Percentiles rank a stretch among this genome's conserved stretches.
Conservation (phyloP, 2,329 filamentous ascomycete species). For the Parastagonospora avenae region DNA sequence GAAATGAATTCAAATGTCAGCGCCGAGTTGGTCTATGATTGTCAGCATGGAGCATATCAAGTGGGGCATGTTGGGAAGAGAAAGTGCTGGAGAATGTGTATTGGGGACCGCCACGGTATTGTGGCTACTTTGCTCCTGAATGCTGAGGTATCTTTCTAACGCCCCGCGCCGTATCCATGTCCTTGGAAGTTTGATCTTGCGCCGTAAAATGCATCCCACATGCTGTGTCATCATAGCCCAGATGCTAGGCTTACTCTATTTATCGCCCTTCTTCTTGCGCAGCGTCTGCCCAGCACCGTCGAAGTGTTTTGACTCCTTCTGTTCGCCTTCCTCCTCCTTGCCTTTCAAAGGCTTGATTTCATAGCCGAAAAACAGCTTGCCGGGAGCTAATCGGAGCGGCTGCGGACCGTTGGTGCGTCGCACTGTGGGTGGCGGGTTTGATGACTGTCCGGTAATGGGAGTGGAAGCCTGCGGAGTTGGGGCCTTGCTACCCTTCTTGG, state of each 20-base stretch:
- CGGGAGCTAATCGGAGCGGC: constrained; percentile 80
- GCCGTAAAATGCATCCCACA: constrained; percentile 30
- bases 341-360: constrained; percentile 88
- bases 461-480: constrained; percentile 65
- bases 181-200: constrained; percentile 10
- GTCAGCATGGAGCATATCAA: too few species aligned
- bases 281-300: constrained; percentile 84
- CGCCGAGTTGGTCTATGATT: too few species aligned
- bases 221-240: constrained; percentile 1
- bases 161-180: constrained; percentile 18
- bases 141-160: constrained; percentile 19
- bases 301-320: constrained; percentile 70
- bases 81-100: not conserved
- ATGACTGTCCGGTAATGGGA: constrained; percentile 65
- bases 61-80: too few species aligned
- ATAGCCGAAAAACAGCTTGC: constrained; percentile 97
- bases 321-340: constrained; percentile 66
- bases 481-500: constrained; percentile 80
- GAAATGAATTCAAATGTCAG: too few species aligned
- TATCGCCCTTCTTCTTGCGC: constrained; percentile 70
- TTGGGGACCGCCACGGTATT: not conserved
- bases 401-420: constrained; percentile 76
- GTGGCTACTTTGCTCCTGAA: not conserved
- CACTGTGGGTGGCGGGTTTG: constrained; percentile 48
- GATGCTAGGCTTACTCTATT: constrained; percentile 20